Percentiles rank a stretch among this genome's conserved stretches.
Conservation (phyloP, 225 moss, liverwort and hornwort genomes). For the Thuidium tamariscinum region DNA sequence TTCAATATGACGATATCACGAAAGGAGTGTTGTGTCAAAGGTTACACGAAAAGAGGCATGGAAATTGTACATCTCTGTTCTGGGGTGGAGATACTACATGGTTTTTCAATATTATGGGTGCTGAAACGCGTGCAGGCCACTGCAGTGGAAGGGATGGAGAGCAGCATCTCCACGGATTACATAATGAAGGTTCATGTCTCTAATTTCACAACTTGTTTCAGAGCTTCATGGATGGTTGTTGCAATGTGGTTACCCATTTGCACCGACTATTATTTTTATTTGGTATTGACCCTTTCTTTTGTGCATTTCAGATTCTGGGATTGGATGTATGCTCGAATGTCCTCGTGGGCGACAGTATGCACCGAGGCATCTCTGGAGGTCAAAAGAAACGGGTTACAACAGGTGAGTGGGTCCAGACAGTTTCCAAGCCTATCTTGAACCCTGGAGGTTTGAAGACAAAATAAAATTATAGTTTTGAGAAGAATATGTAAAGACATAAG, state of each 20-base stretch:
- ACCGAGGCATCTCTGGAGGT: slow-evolving; percentile 56
- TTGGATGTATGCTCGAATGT: slow-evolving; percentile 35
- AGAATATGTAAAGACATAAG: too few species aligned
- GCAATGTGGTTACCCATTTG: not conserved
- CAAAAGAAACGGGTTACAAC: slow-evolving; percentile 61
- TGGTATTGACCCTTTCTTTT: not conserved
- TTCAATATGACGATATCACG: not conserved
- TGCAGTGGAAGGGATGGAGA: slow-evolving; percentile 46
- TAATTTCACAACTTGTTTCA: not conserved
- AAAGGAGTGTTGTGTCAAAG: too few species aligned
- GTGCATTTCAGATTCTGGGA: slow-evolving; percentile 25
- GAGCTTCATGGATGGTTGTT: not conserved
- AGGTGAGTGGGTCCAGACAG: not conserved
- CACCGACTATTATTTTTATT: too few species aligned
- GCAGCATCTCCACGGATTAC: slow-evolving; percentile 68
- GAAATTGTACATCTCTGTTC: not conserved
- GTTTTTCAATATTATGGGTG: not conserved
- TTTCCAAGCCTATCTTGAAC: too few species aligned
- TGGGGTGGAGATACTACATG: not conserved
- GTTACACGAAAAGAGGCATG: not conserved
- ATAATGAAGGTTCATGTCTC: slow-evolving; percentile 40
- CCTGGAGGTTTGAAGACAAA: not conserved
- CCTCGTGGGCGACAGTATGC: slow-evolving; percentile 47
- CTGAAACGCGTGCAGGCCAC: slow-evolving; percentile 21
- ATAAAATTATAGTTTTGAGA: not conserved